Percentiles rank a stretch among this genome's conserved stretches.
Evolutionary conservation across 148 eudicot genomes (phyloP).

Genomic region (Polygonum aviculare): DNA sequence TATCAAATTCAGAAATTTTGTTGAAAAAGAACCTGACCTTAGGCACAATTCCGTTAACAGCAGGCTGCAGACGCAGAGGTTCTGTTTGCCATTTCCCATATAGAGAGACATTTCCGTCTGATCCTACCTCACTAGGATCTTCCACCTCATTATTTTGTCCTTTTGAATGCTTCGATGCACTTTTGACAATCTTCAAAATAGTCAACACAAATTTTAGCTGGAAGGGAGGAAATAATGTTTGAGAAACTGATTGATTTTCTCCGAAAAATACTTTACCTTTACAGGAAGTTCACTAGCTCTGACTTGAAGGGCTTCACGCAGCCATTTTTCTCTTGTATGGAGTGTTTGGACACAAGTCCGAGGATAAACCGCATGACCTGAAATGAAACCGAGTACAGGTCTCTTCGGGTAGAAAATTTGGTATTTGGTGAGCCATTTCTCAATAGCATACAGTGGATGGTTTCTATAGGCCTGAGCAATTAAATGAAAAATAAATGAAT

Average conservation of each 20-base stretch:
- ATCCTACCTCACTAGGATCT: slow-evolving; percentile 33
- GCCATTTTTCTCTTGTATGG: slow-evolving; percentile 80
- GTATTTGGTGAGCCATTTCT: slow-evolving; percentile 89
- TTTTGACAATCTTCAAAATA: slow-evolving; percentile 47
- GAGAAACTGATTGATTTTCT: background rate
- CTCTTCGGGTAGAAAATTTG: slow-evolving; percentile 83
- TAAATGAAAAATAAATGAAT: background rate
- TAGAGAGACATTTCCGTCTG: slow-evolving; percentile 43
- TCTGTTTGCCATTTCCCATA: slow-evolving; percentile 98
- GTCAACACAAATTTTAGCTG: background rate
- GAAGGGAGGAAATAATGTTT: background rate
- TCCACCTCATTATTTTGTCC: slow-evolving; percentile 35
- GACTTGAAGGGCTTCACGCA: slow-evolving; percentile 84
- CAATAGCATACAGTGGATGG: slow-evolving; percentile 83
- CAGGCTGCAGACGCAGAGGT: slow-evolving; percentile 65
- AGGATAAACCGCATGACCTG: slow-evolving; percentile 88
- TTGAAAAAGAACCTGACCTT: slow-evolving; percentile 36
- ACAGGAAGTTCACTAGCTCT: slow-evolving; percentile 66
- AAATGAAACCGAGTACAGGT: slow-evolving; percentile 77
- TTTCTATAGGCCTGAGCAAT: slow-evolving; percentile 69
- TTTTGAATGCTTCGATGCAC: slow-evolving; percentile 41
- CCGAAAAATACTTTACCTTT: slow-evolving; percentile 38
- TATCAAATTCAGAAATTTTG: background rate
- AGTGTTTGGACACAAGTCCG: slow-evolving; percentile 78
- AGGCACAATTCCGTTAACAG: slow-evolving; percentile 89